Evolutionary conservation across 2,329 filamentous ascomycete species (phyloP).

Genomic region (Aspergillus sp.): DNA sequence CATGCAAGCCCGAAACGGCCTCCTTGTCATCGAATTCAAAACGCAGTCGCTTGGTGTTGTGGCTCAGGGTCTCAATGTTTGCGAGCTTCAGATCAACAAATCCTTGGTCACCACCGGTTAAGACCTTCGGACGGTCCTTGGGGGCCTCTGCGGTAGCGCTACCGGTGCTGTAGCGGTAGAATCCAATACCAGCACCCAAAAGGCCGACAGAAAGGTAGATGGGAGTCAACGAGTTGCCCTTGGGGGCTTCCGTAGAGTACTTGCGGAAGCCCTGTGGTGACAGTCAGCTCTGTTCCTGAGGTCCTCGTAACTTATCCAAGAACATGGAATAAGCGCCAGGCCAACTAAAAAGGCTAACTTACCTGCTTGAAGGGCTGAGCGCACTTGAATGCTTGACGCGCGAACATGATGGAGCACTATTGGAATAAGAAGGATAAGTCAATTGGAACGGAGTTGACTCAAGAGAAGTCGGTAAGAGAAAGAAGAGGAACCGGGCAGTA

Average conservation of each 20-base stretch:
- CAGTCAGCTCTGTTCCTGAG: neutral
- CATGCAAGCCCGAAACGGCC: conserved; percentile 69
- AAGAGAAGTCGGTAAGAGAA: neutral
- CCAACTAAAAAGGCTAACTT: conserved; percentile 21
- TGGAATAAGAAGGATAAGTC: conserved; percentile 3
- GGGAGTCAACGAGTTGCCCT: conserved; percentile 49
- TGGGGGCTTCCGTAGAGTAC: conserved; percentile 60
- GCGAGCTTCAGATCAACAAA: conserved; percentile 76
- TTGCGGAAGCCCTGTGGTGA: conserved; percentile 52
- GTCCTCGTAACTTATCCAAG: neutral
- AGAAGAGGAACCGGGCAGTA: neutral
- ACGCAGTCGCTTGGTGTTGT: conserved; percentile 89
- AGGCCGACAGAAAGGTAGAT: conserved; percentile 44
- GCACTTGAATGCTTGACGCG: conserved; percentile 56
- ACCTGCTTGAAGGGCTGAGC: conserved; percentile 60
- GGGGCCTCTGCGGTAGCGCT: conserved; percentile 23
- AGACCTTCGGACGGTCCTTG: conserved; percentile 43
- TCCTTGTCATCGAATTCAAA: conserved; percentile 81
- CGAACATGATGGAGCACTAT: conserved; percentile 51
- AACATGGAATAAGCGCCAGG: too few relatives aligned
- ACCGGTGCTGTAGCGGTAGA: conserved; percentile 41
- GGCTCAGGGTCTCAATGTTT: conserved; percentile 70
- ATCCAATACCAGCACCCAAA: conserved; percentile 46
- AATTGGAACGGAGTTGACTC: neutral
- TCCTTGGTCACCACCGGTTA: conserved; percentile 82